Evolutionary conservation across 164 flowering plant species (phyloP), one percentile per base, ranked within the genome.

Genomic region (Liquidambar formosana): DNA sequence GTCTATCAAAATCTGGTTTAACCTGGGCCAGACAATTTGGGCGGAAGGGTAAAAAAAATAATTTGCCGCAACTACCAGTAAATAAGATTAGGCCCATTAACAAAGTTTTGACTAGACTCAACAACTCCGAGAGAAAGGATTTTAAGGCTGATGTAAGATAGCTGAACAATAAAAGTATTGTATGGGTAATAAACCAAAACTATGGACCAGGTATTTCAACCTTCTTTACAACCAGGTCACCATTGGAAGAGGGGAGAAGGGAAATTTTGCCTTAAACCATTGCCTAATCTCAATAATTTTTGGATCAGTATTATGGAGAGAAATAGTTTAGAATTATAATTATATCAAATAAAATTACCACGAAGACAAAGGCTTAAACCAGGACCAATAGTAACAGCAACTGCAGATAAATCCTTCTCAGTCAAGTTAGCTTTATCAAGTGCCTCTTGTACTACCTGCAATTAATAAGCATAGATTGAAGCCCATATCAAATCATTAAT

Each of bases 321-420:
- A 54, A 18, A n/a, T 15, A 51, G 43, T 52, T 19, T 23, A 53
- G 10, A 22, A 11, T 53, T 57, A 18, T 14, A 57, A n/a, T 23
- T 28, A 15, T 25, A 48, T 60, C 19, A 26, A n/a, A 13, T 56
- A 23, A 59, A 60, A 67, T 83, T 84, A 91, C 99, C 97, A 63
- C 97, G 95, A 64, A 94, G 78, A 53, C 97, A 94, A 65, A 94
- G 97, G 77, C 99, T 87, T 76, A 94, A 82, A 71, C 99, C 99
- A 53, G 99, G 99, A 38, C 99, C 99, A 82, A 94, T 94, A 4
- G 99, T 94, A 63, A 94, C 99, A 53, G 97, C 99, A 76, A 94
- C 89, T 23, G 94, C 97, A 73, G 99, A 86, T 28, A 94, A 83
- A 78, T 88, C 89, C 11, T 25, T 76, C 79, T 82, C 97, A 4